A percentile compares a stretch with the other conserved stretches of the same genome.
Evolutionary conservation across 495 filamentous ascomycete genomes (phyloP).

Genomic region (Aspergillus taichungensis): DNA sequence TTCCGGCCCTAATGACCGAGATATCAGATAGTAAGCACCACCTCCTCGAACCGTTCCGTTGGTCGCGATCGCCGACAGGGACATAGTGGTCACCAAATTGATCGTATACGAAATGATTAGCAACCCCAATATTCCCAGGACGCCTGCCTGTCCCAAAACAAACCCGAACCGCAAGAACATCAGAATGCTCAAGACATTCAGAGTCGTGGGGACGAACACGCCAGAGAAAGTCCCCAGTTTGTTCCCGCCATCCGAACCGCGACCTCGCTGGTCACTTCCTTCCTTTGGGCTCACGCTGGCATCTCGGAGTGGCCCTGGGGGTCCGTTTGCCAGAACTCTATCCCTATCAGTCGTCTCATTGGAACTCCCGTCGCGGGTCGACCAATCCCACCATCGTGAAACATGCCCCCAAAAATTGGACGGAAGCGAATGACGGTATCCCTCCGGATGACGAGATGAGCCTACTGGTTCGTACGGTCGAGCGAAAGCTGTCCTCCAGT

Average conservation of each 20-base stretch:
- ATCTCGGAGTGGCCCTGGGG: conserved; percentile 21
- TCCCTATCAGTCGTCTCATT: conserved; percentile 6
- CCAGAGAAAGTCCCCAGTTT: conserved; percentile 71
- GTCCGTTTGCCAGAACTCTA: conserved; percentile 3
- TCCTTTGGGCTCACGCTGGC: conserved; percentile 26
- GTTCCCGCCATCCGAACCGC: conserved; percentile 39
- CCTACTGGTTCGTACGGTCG: conserved; percentile 27
- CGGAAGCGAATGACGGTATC: conserved; percentile 14
- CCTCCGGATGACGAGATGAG: conserved; percentile 9
- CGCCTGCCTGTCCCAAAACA: conserved; percentile 67
- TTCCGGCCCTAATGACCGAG: conserved; percentile 75
- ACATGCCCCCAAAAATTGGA: conserved; percentile 17
- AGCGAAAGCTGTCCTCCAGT: conserved; percentile 15
- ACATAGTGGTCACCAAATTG: conserved; percentile 77
- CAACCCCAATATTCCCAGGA: conserved; percentile 72
- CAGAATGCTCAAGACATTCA: conserved; percentile 87
- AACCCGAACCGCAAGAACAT: conserved; percentile 85
- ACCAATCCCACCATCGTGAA: conserved; percentile 22
- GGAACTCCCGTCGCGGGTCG: conserved; percentile 5
- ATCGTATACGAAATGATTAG: conserved; percentile 65
- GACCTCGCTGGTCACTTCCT: conserved; percentile 29
- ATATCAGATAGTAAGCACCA: conserved; percentile 85
- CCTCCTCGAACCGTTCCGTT: conserved; percentile 86
- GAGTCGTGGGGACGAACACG: conserved; percentile 76
- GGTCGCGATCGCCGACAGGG: conserved; percentile 79